phyloP scores from a whole-genome alignment of 169 alveolate species.

The Sarcocystis neurona region DNA sequence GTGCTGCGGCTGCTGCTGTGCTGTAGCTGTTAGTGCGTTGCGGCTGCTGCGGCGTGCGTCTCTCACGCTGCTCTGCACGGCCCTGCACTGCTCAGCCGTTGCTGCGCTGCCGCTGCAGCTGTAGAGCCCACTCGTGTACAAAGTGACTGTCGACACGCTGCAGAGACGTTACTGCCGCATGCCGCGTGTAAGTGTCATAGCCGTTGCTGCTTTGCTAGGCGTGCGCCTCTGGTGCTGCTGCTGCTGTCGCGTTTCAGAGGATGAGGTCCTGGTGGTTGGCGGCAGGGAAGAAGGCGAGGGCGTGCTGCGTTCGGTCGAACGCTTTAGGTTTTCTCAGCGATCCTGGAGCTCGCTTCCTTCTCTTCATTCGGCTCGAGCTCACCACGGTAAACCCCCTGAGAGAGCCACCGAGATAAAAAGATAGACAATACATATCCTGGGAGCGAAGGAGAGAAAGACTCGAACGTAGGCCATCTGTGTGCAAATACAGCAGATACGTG shows the following conservation, averaged over 20 bases:
- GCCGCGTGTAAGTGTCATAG: not conserved
- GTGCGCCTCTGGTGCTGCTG: not conserved
- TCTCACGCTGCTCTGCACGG: not conserved
- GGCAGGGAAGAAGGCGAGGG: slow-evolving; percentile 15
- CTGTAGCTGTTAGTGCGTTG: no score
- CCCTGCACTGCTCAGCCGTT: not conserved
- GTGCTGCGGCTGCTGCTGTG: no score
- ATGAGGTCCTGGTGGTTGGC: slow-evolving; percentile 16
- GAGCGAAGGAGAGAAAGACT: not conserved
- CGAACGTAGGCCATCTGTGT: not conserved
- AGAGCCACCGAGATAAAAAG: not conserved
- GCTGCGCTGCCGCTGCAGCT: not conserved
- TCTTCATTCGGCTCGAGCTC: slow-evolving; percentile 23
- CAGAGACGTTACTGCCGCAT: not conserved
- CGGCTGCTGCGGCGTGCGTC: no score
- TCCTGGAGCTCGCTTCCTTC: slow-evolving; percentile 13
- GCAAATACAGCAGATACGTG: not conserved
- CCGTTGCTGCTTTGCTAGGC: not conserved
- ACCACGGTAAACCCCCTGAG: not conserved
- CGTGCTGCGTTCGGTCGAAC: not conserved
- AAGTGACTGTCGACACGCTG: not conserved
- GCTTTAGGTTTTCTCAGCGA: not conserved
- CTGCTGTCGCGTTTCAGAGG: not conserved
- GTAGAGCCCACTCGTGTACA: not conserved
- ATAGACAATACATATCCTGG: not conserved